Percentiles rank a stretch among this genome's conserved stretches.
Evolutionary conservation across 2,329 filamentous ascomycete genomes (phyloP).

Genomic region (Delphinella strobiligena): DNA sequence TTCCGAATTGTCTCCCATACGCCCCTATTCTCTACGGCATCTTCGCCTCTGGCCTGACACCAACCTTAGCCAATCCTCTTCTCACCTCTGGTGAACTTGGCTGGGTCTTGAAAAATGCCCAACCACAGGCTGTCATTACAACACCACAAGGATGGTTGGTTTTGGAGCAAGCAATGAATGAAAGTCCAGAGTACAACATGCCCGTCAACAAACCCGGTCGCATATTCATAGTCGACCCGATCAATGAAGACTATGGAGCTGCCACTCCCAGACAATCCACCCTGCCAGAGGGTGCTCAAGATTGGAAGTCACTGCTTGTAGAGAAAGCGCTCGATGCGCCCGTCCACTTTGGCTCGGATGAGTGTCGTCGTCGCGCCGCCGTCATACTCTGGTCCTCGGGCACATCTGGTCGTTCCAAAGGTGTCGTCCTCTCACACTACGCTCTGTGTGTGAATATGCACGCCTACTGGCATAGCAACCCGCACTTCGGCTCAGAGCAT

Average conservation of each 20-base stretch:
- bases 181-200: slow-evolving; percentile 3
- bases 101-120: slow-evolving; percentile 3
- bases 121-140: slow-evolving; percentile 5
- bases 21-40: slow-evolving; percentile 7
- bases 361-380: slow-evolving; percentile 1
- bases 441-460: slow-evolving; percentile 5
- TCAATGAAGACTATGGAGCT: slow-evolving; percentile 6
- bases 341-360: background rate
- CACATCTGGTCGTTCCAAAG: slow-evolving; percentile 36
- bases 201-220: slow-evolving; percentile 1
- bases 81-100: slow-evolving; percentile 5
- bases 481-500: slow-evolving; percentile 2
- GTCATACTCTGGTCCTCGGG: slow-evolving; percentile 34
- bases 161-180: slow-evolving; percentile 4
- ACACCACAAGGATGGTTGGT: slow-evolving; percentile 4
- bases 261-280: background rate
- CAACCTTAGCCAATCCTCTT: slow-evolving; percentile 5
- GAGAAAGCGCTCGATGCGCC: background rate
- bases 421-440: slow-evolving; percentile 16
- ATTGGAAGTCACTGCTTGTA: slow-evolving; percentile 4
- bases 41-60: slow-evolving; percentile 6
- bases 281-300: background rate
- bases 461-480: slow-evolving; percentile 6
- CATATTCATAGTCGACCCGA: slow-evolving; percentile 4
- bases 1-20: slow-evolving; percentile 7